Conservation (phyloP, 495 filamentous ascomycete species). For the Penicillium cataractarum region DNA sequence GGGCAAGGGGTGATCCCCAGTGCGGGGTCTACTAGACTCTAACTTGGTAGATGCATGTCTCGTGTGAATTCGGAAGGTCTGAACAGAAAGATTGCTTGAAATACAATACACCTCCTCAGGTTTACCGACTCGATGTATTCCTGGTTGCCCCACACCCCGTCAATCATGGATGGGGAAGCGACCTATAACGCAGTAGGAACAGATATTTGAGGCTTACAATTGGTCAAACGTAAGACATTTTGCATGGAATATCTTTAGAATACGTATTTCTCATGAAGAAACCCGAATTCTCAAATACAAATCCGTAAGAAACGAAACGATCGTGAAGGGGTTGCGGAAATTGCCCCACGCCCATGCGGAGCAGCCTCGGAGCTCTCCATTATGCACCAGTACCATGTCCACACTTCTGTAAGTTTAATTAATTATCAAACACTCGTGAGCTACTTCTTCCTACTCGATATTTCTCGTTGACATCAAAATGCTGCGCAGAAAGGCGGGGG, state of each 20-base stretch:
- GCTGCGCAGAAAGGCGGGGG: constrained; percentile 22
- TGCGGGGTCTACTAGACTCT: not conserved
- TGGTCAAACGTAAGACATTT: not conserved
- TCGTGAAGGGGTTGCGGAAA: not conserved
- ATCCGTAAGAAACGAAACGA: not conserved
- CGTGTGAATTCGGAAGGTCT: not conserved
- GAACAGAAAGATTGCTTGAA: not conserved
- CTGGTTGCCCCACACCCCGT: not conserved
- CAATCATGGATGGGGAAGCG: not conserved
- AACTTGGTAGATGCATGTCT: not conserved
- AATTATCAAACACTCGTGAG: not conserved
- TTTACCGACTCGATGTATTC: not conserved
- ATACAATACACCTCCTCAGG: not conserved
- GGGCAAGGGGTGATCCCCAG: constrained; percentile 12
- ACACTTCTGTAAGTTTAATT: not conserved
- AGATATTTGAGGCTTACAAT: not conserved
- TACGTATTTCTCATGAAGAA: not conserved
- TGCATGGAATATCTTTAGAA: not conserved
- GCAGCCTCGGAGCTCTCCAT: constrained; percentile 7
- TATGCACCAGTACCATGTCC: not conserved
- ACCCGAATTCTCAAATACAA: not conserved
- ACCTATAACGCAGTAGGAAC: not conserved
- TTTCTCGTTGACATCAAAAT: constrained; percentile 4
- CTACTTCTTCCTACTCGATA: not conserved
- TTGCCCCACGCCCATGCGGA: constrained; percentile 9